Percentiles rank a stretch among this genome's conserved stretches.
Evolutionary conservation across 2,329 filamentous ascomycete genomes (phyloP).

Genomic region (Colletotrichum godetiae): DNA sequence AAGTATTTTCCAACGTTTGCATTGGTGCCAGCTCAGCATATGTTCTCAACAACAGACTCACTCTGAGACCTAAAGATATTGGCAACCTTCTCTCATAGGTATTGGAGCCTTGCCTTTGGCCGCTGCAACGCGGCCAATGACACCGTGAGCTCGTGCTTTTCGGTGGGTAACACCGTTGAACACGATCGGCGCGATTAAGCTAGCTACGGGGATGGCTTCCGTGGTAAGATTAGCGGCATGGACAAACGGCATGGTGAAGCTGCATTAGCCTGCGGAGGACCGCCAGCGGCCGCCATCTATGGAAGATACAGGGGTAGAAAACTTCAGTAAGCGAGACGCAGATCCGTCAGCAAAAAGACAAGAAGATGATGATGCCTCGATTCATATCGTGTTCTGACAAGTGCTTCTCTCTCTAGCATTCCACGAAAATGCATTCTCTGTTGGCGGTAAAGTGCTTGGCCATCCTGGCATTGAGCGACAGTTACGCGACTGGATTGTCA

Average conservation of each 20-base stretch:
- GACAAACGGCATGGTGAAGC: background rate
- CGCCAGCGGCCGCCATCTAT: background rate
- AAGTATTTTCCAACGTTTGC: too few relatives aligned
- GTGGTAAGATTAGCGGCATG: slow-evolving; percentile 6
- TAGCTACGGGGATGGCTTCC: slow-evolving; percentile 2
- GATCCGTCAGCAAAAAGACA: background rate
- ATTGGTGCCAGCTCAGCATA: too few relatives aligned
- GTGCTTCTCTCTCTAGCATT: background rate
- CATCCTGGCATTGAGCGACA: background rate
- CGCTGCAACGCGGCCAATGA: background rate
- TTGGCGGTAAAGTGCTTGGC: background rate
- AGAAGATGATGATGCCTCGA: background rate
- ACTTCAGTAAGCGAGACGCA: background rate
- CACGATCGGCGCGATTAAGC: background rate
- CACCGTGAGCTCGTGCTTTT: background rate
- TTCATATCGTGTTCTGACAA: background rate
- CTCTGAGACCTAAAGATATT: too few relatives aligned
- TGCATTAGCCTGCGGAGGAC: background rate
- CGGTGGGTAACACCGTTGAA: background rate
- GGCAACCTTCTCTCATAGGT: too few relatives aligned
- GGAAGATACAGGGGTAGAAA: background rate
- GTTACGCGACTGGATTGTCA: background rate
- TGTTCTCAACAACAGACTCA: too few relatives aligned
- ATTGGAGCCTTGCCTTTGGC: too few relatives aligned
- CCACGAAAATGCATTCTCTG: background rate